phyloP scores from a whole-genome alignment of 2,329 filamentous ascomycete genomes.

The Aureobasidium sp. region DNA sequence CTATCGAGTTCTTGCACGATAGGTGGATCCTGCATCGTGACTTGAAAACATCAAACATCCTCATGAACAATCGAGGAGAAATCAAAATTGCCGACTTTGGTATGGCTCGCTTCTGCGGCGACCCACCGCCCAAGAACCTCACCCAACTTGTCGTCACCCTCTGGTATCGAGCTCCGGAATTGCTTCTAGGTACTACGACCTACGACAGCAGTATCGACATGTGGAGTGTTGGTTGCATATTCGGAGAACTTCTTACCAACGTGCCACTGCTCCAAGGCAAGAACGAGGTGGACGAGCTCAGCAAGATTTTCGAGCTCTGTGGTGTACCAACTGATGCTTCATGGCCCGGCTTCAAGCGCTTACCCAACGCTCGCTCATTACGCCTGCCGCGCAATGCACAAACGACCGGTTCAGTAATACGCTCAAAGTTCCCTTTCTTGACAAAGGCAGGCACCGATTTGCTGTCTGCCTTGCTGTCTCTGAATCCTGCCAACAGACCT shows the following conservation, averaged over 20 bases:
- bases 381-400: conserved; percentile 45
- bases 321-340: conserved; percentile 74
- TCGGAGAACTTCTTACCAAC: conserved; percentile 79
- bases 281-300: conserved; percentile 87
- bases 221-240: conserved; percentile 95
- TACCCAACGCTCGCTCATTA: conserved; percentile 79
- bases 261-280: conserved; percentile 78
- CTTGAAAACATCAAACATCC: conserved; percentile 86
- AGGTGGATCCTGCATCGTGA: conserved; percentile 87
- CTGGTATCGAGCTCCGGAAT: conserved; percentile 91
- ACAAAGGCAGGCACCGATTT: conserved; percentile 67
- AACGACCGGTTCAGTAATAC: conserved; percentile 53
- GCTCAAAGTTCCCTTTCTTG: conserved; percentile 73
- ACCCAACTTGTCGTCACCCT: conserved; percentile 93
- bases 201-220: conserved; percentile 80
- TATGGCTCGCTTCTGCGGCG: conserved; percentile 85
- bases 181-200: conserved; percentile 69
- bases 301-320: conserved; percentile 81
- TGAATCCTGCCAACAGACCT: conserved; percentile 68
- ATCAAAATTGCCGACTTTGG: conserved; percentile 97
- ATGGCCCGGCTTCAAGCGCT: conserved; percentile 80
- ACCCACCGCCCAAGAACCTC: conserved; percentile 65
- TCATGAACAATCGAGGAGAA: conserved; percentile 89
- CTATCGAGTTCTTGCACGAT: conserved; percentile 76
- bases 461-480: conserved; percentile 60